Conservation (phyloP, 352 stramenopile species). For the Paralagenidium karlingii region DNA sequence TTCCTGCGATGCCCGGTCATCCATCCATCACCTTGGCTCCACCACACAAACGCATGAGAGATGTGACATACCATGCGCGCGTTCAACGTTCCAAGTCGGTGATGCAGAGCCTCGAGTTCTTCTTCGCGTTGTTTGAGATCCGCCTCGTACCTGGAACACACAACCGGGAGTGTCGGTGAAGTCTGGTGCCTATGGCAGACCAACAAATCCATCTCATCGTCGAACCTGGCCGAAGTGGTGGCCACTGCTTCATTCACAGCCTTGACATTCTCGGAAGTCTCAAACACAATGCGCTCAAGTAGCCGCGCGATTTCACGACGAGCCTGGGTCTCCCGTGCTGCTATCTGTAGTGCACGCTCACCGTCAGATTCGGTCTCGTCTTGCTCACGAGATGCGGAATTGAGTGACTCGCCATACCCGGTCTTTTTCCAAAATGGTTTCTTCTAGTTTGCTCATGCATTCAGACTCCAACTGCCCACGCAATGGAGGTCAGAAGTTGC, state of each 20-base stretch:
- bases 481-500: background rate
- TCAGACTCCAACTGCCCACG: conserved; percentile 40
- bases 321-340: conserved; percentile 44
- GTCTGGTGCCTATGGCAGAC: conserved; percentile 33
- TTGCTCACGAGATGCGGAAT: background rate
- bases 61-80: no score
- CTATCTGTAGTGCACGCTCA: no score
- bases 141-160: background rate
- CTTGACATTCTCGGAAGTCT: conserved; percentile 38
- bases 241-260: conserved; percentile 20
- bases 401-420: conserved; percentile 29
- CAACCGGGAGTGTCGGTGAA: conserved; percentile 26
- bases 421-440: conserved; percentile 61
- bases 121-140: background rate
- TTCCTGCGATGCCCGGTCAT: no score
- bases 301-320: conserved; percentile 57
- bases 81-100: no score
- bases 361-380: conserved; percentile 2
- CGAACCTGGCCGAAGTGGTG: conserved; percentile 15
- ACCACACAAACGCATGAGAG: no score
- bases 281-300: conserved; percentile 30
- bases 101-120: background rate
- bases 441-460: conserved; percentile 57
- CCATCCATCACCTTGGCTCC: no score
- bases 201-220: conserved; percentile 35